Base-by-base conservation (phyloP, 805 yeast genomes). In the Ogataea henricii region DNA sequence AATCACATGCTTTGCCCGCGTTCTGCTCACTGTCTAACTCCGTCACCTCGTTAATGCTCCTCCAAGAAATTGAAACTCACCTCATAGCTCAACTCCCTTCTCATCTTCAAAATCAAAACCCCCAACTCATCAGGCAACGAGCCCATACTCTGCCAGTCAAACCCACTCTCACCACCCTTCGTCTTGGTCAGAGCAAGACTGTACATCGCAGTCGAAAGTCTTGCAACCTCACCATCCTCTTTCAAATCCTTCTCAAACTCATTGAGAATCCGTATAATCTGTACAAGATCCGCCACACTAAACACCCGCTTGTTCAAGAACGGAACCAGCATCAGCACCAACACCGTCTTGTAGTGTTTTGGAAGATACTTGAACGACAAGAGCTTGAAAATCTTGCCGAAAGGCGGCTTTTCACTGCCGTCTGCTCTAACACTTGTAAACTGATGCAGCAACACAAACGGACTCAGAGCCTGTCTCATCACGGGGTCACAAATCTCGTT, bases 381-480 rank as follows among this genome's bases (percentile, higher is more conserved):
- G 12, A 82, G 62, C 33, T 68, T 64, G 12, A 69, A 53, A n/a
- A 74, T 45, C 43, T 65, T 66, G 3, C 51, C 44, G 36, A 73
- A 57, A 42, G 53, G 51, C 1, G 51, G 38, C 4, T 13, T 20
- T 1, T 68, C 60, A 5, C 67, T n/a, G n/a, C n/a, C 64, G 6
- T 56, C 47, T 5, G 49, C 41, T 45, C 62, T 55, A 7, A 69
- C 61, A 5, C 29, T 36, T 60, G 76, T 75, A 56, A 78, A 81
- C 50, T 76, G 76, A 49, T 72, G 71, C 20, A 87, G 68, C 0
- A 84, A 78, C 1, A 85, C 89, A 60, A 85, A 82, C 39, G 94
- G 94, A 4, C 92, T 69, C 43, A 87, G 62, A 21, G 86, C 77
- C 62, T 86, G 91, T 54, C 82, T 77, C 57, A 87, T 72, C 1